Conservation (phyloP, 441 rosid genomes). For the Corymbia calophylla region DNA sequence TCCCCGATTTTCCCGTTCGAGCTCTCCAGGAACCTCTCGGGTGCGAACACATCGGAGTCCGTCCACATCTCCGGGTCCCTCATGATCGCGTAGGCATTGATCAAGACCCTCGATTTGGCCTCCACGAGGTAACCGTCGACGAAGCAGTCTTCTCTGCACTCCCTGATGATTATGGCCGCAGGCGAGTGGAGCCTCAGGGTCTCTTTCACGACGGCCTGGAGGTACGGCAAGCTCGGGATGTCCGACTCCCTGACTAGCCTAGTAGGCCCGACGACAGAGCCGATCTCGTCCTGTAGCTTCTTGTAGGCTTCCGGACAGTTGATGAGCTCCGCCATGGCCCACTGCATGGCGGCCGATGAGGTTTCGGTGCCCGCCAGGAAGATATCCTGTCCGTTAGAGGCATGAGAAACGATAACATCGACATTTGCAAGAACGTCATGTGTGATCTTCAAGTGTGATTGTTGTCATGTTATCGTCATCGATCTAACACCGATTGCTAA, state of each 20-base stretch:
- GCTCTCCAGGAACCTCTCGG: slow-evolving; percentile 27
- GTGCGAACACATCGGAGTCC: slow-evolving; percentile 12
- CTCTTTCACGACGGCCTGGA: slow-evolving; percentile 38
- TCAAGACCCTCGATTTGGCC: slow-evolving; percentile 25
- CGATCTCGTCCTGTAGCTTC: slow-evolving; percentile 34
- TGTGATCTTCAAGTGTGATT: background rate
- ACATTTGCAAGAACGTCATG: background rate
- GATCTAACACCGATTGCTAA: background rate
- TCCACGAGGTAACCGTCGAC: slow-evolving; percentile 31
- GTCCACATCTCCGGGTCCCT: slow-evolving; percentile 27
- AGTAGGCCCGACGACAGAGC: slow-evolving; percentile 3
- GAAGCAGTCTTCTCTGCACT: slow-evolving; percentile 25
- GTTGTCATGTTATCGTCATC: background rate
- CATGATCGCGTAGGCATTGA: slow-evolving; percentile 37
- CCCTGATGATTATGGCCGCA: slow-evolving; percentile 31
- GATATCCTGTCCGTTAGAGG: slow-evolving; percentile 20
- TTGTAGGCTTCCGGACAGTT: slow-evolving; percentile 17
- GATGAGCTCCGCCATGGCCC: slow-evolving; percentile 55
- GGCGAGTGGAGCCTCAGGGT: slow-evolving; percentile 42
- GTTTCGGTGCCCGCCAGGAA: slow-evolving; percentile 53
- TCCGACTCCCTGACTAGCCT: slow-evolving; percentile 32
- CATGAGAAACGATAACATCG: background rate
- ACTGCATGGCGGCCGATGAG: slow-evolving; percentile 38
- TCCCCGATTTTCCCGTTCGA: slow-evolving; percentile 20
- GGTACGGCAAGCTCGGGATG: slow-evolving; percentile 27